Evolutionary conservation across 305 asterid species (phyloP).

Genomic region (Fraxinus greggii): DNA sequence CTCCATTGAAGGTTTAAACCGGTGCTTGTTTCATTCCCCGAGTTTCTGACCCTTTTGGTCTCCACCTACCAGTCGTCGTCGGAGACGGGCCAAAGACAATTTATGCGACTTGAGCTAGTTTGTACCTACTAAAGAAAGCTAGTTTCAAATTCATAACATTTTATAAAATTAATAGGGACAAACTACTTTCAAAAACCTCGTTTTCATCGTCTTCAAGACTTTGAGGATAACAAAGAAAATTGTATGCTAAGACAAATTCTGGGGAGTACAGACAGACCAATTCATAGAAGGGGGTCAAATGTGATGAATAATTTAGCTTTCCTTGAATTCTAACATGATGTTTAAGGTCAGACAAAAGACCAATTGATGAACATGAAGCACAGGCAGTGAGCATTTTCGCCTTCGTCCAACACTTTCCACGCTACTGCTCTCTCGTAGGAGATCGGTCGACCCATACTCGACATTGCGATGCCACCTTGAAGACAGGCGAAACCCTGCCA

Average conservation of each 20-base stretch:
- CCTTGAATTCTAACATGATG: conserved; percentile 17
- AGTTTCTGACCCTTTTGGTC: neutral
- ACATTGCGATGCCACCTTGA: conserved; percentile 78
- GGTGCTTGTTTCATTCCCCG: too few relatives aligned
- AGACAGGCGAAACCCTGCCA: conserved; percentile 76
- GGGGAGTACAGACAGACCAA: neutral
- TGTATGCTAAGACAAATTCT: neutral
- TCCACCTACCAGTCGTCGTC: neutral
- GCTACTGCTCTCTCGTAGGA: conserved; percentile 87
- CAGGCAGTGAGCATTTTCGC: conserved; percentile 79
- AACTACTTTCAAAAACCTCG: neutral
- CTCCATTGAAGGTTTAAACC: too few relatives aligned
- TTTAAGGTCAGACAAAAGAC: conserved; percentile 66
- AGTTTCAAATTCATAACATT: neutral
- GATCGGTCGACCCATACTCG: conserved; percentile 86
- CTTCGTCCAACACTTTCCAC: conserved; percentile 90
- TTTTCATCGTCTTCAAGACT: neutral
- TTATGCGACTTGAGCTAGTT: neutral
- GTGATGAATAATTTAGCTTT: conserved; percentile 18
- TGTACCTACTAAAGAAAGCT: neutral
- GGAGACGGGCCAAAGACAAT: neutral
- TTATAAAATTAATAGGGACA: neutral
- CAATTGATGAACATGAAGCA: conserved; percentile 86
- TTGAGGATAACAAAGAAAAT: neutral
- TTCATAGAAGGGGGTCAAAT: conserved; percentile 18